Base-by-base conservation (phyloP, 371 early-diverging fungal genomes). In the Nematocida sp. region DNA sequence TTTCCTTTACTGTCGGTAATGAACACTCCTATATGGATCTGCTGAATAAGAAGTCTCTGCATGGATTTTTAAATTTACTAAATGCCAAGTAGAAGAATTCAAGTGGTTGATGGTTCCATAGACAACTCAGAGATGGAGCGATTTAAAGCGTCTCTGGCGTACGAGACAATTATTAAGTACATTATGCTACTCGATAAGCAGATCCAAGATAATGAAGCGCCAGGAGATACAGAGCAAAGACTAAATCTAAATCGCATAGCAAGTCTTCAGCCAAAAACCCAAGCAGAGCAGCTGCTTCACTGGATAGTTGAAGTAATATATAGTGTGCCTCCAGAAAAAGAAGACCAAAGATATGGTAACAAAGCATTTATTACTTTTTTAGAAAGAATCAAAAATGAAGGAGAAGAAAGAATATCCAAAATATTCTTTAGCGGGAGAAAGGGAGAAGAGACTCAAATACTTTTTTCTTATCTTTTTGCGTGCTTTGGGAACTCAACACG, bases 401-500 rank as follows among this genome's bases (percentile, higher is more conserved):
- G 60, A 1, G 63, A 40, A 23, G 39, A 30, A 26, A 11, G 57
- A 9, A 63, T 71, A 13, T 48, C 25, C 35, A 32, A 48, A 9
- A n/a, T 39, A 1, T 61, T 71, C 47, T 54, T 45, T 4, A 4
- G 36, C 18, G 33, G 28, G 7, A 23, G 30, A 49, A 26, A 23
- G n/a, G 7, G 2, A 4, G 30, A 54, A 53, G 57, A 39, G 32
- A 18, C 54, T 7, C 9, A 13, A 33, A 93, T 93, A 85, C 86
- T 92, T 1, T 77, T 86, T 26, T 82, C 86, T 50, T 97, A 97
- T 81, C 86, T 94, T 28, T 78, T 85, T 26, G 88, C 90, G 76
- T 88, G 89, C 63, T 97, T 95, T 87, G 99, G 99, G 25, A 91
- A 95, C 81, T 84, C 86, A n/a, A 88, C 86, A 42, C 87, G 99